Evolutionary conservation across 140 eudicot species (phyloP), one percentile per base, ranked within the genome.

Genomic region (Anethum foeniculum): DNA sequence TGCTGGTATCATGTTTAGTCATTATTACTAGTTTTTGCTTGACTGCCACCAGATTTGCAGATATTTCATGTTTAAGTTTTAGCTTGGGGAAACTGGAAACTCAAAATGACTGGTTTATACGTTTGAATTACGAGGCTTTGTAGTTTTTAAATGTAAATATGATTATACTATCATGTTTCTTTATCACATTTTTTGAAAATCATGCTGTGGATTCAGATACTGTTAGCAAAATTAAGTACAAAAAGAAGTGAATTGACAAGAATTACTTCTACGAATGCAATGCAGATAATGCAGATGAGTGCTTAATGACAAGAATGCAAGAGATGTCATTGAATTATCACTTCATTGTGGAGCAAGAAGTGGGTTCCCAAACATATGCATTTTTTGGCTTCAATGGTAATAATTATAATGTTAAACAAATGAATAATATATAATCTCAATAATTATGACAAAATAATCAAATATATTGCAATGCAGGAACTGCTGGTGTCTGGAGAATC

Each of bases 401-500:
- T 1, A 23, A 28, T 3, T 3, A 25, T 68, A 1, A 62, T n/a
- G 25, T 12, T 32, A 14, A 68, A 68, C 44, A 32, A 32, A 68
- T 34, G 74, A 30, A 30, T 30, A 15, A 32, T 13, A 30, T 30
- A 60, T 62, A 62, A 23, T 23, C 7, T 30, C 10, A 62, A 68
- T 4, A 67, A 12, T 12, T 28, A 34, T 39, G 25, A 71, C 4
- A 38, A 34, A 71, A 44, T 25, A 16, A 19, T 1, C 5, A 62
- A 62, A 11, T 12, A 44, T 6, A 28, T 34, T 38, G 43, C 6
- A 38, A 58, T 83, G 54, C 79, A 90, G 99, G 99, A 81, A 95
- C 99, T 51, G 97, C 99, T 9, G 99, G 99, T 48, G 99, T 95
- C 41, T 95, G 99, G 99, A 86, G 99, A 56, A 90, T 95, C 58